phyloP scores from a whole-genome alignment of 495 filamentous ascomycete species.

The Penicillium coffeae region DNA sequence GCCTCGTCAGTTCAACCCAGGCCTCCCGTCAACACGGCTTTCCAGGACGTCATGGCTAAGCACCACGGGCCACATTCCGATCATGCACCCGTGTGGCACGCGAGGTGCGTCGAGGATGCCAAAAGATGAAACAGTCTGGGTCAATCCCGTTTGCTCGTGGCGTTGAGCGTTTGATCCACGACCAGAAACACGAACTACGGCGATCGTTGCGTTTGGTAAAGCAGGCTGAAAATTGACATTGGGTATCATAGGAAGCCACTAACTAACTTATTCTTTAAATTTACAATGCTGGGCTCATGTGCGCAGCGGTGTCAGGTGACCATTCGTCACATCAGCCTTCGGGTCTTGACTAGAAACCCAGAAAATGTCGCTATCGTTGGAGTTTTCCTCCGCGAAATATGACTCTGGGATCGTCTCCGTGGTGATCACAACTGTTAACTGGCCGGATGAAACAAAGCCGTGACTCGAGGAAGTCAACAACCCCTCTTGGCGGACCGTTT shows the following conservation, averaged over 20 bases:
- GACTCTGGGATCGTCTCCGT: slow-evolving; percentile 58
- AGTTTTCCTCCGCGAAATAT: slow-evolving; percentile 28
- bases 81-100: slow-evolving; percentile 5
- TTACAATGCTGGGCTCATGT: slow-evolving; percentile 1
- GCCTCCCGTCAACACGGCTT: too few relatives aligned
- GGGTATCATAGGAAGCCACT: slow-evolving; percentile 11
- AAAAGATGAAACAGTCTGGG: background rate
- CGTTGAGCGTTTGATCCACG: too few relatives aligned
- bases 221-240: slow-evolving; percentile 1
- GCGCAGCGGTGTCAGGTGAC: slow-evolving; percentile 14
- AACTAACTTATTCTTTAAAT: slow-evolving; percentile 1
- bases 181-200: too few relatives aligned
- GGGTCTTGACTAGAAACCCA: slow-evolving; percentile 52
- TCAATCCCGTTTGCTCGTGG: too few relatives aligned
- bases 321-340: slow-evolving; percentile 1
- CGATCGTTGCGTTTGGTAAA: background rate
- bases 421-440: slow-evolving; percentile 69
- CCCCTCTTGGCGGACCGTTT: slow-evolving; percentile 51
- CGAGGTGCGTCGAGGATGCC: background rate
- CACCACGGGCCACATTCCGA: background rate
- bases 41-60: too few relatives aligned
- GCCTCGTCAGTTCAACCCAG: too few relatives aligned
- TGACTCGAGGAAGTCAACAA: slow-evolving; percentile 58
- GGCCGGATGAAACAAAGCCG: slow-evolving; percentile 38
- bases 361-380: slow-evolving; percentile 51